phyloP scores from a whole-genome alignment of 176 grass and related monocot genomes.

The Oryza meyeriana region DNA sequence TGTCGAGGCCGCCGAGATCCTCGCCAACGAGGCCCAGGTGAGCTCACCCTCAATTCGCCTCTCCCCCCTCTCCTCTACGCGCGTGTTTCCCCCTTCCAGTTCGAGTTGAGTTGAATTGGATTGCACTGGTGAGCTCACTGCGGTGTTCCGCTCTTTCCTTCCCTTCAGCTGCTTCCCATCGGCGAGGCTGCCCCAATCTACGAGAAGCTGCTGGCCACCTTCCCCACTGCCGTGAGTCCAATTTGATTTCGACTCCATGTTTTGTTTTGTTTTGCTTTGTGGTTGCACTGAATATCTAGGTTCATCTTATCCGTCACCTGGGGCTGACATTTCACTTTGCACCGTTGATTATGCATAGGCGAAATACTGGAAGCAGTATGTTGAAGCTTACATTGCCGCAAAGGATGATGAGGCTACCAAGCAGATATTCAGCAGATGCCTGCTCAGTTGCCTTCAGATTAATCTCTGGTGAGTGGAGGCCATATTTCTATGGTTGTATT shows the following conservation, averaged over 20 bases:
- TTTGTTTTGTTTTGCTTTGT: background rate
- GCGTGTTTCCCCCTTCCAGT: background rate
- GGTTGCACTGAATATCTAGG: background rate
- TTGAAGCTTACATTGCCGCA: slow-evolving; percentile 71
- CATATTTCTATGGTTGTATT: background rate
- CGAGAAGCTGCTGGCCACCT: slow-evolving; percentile 78
- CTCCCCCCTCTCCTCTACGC: background rate
- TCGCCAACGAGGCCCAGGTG: slow-evolving; percentile 74
- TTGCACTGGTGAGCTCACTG: background rate
- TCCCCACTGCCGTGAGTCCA: slow-evolving; percentile 72
- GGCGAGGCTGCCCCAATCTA: slow-evolving; percentile 74
- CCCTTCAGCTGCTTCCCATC: slow-evolving; percentile 62
- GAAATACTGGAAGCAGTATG: slow-evolving; percentile 98
- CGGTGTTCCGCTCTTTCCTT: background rate
- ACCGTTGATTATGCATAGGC: slow-evolving; percentile 30
- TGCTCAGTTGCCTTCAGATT: slow-evolving; percentile 86
- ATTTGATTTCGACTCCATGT: background rate
- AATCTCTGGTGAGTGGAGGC: slow-evolving; percentile 59
- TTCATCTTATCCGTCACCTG: background rate
- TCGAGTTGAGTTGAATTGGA: background rate
- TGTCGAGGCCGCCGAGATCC: slow-evolving; percentile 73
- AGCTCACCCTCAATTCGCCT: background rate
- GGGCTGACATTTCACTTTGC: background rate
- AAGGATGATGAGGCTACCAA: slow-evolving; percentile 81
- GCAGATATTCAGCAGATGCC: slow-evolving; percentile 92